Percentiles rank a stretch among this genome's conserved stretches.
Conservation (phyloP, 2,329 filamentous ascomycete genomes). For the Myotisia sp. region DNA sequence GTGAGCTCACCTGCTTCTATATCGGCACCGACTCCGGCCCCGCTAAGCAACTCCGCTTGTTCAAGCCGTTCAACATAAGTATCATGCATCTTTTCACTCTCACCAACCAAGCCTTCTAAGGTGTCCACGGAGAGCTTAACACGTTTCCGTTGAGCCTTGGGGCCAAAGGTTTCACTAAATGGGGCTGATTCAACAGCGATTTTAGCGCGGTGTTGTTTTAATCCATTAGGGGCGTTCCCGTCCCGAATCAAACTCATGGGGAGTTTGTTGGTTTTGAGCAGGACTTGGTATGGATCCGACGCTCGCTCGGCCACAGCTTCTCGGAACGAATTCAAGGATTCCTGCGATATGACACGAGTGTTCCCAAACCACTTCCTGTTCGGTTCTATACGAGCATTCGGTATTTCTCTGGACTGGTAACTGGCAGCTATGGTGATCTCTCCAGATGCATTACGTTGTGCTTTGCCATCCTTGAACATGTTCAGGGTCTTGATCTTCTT, state of each 20-base stretch:
- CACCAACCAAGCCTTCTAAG: slow-evolving; percentile 66
- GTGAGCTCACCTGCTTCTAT: slow-evolving; percentile 37
- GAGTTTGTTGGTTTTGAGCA: slow-evolving; percentile 94
- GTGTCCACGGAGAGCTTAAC: slow-evolving; percentile 76
- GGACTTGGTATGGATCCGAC: slow-evolving; percentile 78
- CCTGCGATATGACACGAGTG: slow-evolving; percentile 77
- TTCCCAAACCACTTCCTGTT: slow-evolving; percentile 98
- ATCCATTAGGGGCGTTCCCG: slow-evolving; percentile 58
- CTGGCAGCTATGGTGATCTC: slow-evolving; percentile 71
- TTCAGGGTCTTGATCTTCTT: slow-evolving; percentile 84
- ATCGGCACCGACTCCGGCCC: slow-evolving; percentile 41
- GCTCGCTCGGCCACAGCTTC: slow-evolving; percentile 84
- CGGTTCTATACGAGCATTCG: slow-evolving; percentile 78
- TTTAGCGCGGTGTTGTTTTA: slow-evolving; percentile 88
- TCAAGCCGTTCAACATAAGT: slow-evolving; percentile 68
- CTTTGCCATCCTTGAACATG: slow-evolving; percentile 77
- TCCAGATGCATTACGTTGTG: slow-evolving; percentile 66
- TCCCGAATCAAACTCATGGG: slow-evolving; percentile 90
- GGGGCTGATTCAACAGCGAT: slow-evolving; percentile 79
- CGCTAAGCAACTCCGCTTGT: slow-evolving; percentile 61
- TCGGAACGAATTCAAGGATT: slow-evolving; percentile 72
- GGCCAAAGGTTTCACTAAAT: slow-evolving; percentile 80
- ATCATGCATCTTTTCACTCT: slow-evolving; percentile 67
- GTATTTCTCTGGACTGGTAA: slow-evolving; percentile 70
- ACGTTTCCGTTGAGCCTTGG: slow-evolving; percentile 82